Conservation (phyloP, 192 early-diverging fungal species). For the Podila epicladia region DNA sequence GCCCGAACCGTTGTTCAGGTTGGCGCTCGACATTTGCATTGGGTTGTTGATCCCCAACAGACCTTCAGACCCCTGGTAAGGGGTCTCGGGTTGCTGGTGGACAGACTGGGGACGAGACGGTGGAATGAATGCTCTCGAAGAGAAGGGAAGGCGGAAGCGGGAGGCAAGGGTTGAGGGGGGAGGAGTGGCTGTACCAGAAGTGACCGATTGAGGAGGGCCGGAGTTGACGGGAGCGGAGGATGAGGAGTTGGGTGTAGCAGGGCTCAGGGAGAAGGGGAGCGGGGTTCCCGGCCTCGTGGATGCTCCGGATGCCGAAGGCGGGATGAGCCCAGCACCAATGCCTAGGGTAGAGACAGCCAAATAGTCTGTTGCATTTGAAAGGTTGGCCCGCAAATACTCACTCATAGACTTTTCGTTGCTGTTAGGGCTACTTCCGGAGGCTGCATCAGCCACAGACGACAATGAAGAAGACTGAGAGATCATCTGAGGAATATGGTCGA, state of each 20-base stretch:
- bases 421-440: background rate
- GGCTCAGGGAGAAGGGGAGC: background rate
- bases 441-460: background rate
- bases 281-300: slow-evolving; percentile 35
- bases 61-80: slow-evolving; percentile 9
- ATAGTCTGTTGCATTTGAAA: slow-evolving; percentile 19
- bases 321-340: slow-evolving; percentile 30
- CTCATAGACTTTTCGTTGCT: slow-evolving; percentile 21
- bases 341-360: slow-evolving; percentile 23
- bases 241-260: background rate
- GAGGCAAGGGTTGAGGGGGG: slow-evolving; percentile 31
- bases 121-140: slow-evolving; percentile 38
- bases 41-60: slow-evolving; percentile 45
- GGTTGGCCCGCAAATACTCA: slow-evolving; percentile 20
- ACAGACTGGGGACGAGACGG: slow-evolving; percentile 44
- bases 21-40: slow-evolving; percentile 25
- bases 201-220: background rate
- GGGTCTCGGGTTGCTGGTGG: slow-evolving; percentile 9
- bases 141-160: slow-evolving; percentile 47
- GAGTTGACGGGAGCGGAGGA: slow-evolving; percentile 14
- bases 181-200: background rate
- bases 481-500: background rate
- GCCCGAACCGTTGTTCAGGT: slow-evolving; percentile 28
- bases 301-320: slow-evolving; percentile 25
- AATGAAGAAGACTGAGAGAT: background rate